These are phyloP conservation scores for Fraxinus cuspidata DNA, from an alignment of 257 asterid species.

Conservation along the genomic window DNA sequence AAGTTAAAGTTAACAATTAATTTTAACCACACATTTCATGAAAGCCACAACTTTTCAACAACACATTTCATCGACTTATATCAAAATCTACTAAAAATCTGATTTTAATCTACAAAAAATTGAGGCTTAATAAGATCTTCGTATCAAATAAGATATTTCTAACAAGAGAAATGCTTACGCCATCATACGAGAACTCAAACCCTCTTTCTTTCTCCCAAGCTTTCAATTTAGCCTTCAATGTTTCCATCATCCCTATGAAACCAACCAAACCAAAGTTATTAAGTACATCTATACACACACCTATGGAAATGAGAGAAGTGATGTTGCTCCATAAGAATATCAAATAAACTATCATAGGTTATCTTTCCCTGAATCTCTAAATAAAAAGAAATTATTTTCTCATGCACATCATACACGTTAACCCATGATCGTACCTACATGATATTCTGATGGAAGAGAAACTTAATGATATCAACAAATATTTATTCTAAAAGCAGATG, in stretches of 20 bases:
- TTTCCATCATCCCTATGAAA: constrained; percentile 66
- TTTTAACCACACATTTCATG: too few species aligned
- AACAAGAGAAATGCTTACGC: constrained; percentile 52
- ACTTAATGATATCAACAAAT: not conserved
- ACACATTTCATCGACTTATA: too few species aligned
- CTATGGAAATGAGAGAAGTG: not conserved
- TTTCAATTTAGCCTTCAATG: constrained; percentile 56
- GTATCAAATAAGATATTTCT: not conserved
- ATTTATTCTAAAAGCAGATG: not conserved
- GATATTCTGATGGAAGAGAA: not conserved
- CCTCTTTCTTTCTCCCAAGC: constrained; percentile 81
- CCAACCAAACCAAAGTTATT: constrained; percentile 3
- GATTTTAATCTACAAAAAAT: too few species aligned
- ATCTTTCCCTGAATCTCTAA: not conserved
- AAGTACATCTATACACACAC: not conserved
- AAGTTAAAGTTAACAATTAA: too few species aligned
- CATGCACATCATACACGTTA: not conserved
- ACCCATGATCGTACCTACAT: not conserved
- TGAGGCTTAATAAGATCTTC: too few species aligned
- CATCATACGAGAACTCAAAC: constrained; percentile 70
- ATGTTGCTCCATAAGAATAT: constrained; percentile 1
- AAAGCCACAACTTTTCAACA: too few species aligned
- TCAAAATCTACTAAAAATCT: too few species aligned
- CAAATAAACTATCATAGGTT: not conserved
- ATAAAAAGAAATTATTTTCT: not conserved